These are phyloP conservation scores for Cymbopogon citratus DNA, from an alignment of 176 grass and related monocot species.

Conservation along the genomic window DNA sequence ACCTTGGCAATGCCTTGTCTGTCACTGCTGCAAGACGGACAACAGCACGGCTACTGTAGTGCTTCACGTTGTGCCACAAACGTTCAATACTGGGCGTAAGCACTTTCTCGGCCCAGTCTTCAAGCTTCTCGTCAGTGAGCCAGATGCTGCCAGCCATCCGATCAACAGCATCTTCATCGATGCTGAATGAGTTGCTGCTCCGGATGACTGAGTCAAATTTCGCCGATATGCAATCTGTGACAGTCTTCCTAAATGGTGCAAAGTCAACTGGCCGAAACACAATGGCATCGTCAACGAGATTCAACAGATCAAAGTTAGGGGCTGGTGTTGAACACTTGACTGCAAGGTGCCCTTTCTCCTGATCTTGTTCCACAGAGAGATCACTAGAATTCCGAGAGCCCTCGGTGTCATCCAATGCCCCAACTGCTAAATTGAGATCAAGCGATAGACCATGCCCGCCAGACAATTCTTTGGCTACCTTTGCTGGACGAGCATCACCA, in stretches of 20 bases:
- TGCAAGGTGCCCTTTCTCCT: constrained; percentile 58
- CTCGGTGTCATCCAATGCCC: constrained; percentile 59
- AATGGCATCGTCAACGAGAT: constrained; percentile 64
- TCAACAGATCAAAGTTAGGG: constrained; percentile 47
- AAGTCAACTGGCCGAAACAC: constrained; percentile 77
- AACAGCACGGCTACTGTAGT: not conserved
- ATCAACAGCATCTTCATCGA: constrained; percentile 88
- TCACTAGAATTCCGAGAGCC: constrained; percentile 87
- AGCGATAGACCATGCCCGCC: constrained; percentile 52
- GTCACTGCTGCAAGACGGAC: constrained; percentile 44
- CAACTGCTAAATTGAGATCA: constrained; percentile 74
- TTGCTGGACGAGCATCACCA: constrained; percentile 42
- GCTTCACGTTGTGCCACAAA: constrained; percentile 53
- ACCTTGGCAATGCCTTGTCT: constrained; percentile 18
- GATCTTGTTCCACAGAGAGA: constrained; percentile 76
- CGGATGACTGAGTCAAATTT: constrained; percentile 60
- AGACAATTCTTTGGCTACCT: constrained; percentile 60
- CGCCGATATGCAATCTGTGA: constrained; percentile 50
- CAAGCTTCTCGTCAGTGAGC: constrained; percentile 53
- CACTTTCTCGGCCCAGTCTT: constrained; percentile 63
- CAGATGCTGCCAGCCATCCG: constrained; percentile 52
- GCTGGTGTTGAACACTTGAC: constrained; percentile 44
- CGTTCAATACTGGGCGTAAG: constrained; percentile 57
- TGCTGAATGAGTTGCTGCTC: constrained; percentile 39
- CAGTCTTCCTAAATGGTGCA: constrained; percentile 36